These are phyloP conservation scores for Ulota crispa DNA, from an alignment of 225 moss, liverwort and hornwort species.

Conservation along the genomic window DNA sequence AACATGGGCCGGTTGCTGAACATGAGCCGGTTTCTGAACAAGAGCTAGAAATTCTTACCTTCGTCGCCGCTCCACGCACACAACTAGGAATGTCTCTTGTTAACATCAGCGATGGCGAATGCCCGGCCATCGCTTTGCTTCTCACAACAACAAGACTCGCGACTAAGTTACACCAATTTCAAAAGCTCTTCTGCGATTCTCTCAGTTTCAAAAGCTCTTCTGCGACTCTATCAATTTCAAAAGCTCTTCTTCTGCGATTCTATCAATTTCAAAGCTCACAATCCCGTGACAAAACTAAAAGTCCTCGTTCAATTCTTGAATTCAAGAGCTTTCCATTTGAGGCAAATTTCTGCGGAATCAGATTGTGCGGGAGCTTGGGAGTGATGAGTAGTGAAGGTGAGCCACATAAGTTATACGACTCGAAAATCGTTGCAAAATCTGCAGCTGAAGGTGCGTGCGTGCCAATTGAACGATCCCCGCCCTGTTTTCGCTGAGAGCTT, in stretches of 20 bases:
- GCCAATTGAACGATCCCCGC: conserved; percentile 8
- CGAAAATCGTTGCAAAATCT: neutral
- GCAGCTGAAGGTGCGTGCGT: neutral
- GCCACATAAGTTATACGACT: conserved; percentile 20
- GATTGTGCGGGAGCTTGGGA: neutral
- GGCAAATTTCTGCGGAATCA: neutral
- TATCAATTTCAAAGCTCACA: neutral
- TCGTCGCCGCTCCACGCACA: neutral
- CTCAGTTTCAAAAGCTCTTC: neutral
- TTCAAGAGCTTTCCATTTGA: neutral
- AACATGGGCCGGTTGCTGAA: neutral
- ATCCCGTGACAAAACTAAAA: neutral
- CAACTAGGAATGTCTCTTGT: neutral
- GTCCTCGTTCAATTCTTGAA: neutral
- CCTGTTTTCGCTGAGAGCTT: neutral
- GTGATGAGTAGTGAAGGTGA: neutral
- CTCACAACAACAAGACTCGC: too few species aligned
- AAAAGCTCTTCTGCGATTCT: neutral
- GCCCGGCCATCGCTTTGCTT: conserved; percentile 31
- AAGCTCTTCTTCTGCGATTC: neutral
- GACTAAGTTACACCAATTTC: neutral
- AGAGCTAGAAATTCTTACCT: neutral
- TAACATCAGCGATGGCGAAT: conserved; percentile 11
- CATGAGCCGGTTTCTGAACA: neutral
- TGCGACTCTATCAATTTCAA: neutral